Base-by-base conservation (phyloP, 2,329 filamentous ascomycete genomes). In the Monosporascus sp. region DNA sequence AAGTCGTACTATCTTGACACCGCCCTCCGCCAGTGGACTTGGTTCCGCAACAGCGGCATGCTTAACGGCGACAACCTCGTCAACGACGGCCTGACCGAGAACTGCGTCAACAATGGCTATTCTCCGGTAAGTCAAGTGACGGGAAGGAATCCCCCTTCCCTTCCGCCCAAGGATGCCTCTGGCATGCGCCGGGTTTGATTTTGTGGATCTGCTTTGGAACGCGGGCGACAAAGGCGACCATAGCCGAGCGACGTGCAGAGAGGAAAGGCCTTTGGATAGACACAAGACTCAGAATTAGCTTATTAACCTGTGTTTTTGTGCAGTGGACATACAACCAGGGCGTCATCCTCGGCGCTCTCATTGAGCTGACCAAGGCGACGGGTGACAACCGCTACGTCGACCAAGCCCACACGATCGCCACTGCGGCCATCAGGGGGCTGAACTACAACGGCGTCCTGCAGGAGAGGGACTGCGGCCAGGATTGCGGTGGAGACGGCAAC, bases 261-360 rank as follows among this genome's bases (percentile, higher is more conserved):
- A 31, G 27, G 14, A 14, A 31, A 31, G 8, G 8, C 27, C 27
- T 27, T 27, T 3, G 9, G 31, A 14, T 35, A 35, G 11, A 35
- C 4, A 14, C 1, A 11, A 14, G 11, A 5, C 11, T 14, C 9
- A 2, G 41, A 44, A 20, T 11, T 14, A 14, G 19, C 19, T 43
- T 24, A 14, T 24, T 46, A 27, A 46, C 43, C 17, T 19, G n/a
- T 46, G 22, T 46, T 16, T 8, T 6, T n/a, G 16, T n/a, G 9
- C 24, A 46, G 0, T 82, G 74, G 72, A 75, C 74, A 0, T 84
- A 84, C 68, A 84, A 84, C 68, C 80, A 84, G 60, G 80, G 81
- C 51, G 78, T 82, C 50, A 71, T 84, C 49, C 74, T 84, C 24
- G 77, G 79, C 11, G 81, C 70, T 0, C 73, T 82, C 1, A 72